Percentiles rank a stretch among this genome's conserved stretches.
These are phyloP conservation scores for Ophiostoma sp. DNA, from an alignment of 2,329 filamentous ascomycete species.

Conservation along the genomic window DNA sequence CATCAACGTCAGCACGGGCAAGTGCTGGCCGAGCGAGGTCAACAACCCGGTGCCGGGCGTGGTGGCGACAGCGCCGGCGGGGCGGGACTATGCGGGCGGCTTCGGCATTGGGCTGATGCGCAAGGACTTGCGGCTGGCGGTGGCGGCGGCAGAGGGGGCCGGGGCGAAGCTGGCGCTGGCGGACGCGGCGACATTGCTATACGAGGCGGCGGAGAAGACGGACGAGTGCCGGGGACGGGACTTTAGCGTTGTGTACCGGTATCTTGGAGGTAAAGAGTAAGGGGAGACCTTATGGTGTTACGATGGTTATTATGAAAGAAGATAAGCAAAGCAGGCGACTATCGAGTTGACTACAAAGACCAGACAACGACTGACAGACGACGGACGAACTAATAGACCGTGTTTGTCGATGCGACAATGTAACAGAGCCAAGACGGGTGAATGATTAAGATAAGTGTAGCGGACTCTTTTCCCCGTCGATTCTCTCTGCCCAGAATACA, in stretches of 20 bases:
- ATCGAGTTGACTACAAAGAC: not conserved
- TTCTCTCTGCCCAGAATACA: no score
- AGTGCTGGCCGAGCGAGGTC: slow-evolving; percentile 90
- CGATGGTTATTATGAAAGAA: not conserved
- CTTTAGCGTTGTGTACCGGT: slow-evolving; percentile 77
- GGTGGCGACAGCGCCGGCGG: slow-evolving; percentile 67
- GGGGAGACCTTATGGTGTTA: not conserved
- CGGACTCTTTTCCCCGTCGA: no score
- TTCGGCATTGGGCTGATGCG: slow-evolving; percentile 75
- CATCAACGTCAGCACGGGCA: slow-evolving; percentile 91
- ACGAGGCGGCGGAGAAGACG: slow-evolving; percentile 58
- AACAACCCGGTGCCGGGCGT: slow-evolving; percentile 91
- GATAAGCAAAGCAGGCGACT: not conserved
- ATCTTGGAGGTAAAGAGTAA: slow-evolving; percentile 39
- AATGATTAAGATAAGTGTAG: no score
- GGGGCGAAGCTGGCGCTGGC: slow-evolving; percentile 62
- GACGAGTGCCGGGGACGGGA: slow-evolving; percentile 64
- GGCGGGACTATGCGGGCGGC: slow-evolving; percentile 68
- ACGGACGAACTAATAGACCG: not conserved
- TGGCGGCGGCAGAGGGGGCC: slow-evolving; percentile 64
- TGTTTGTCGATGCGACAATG: slow-evolving; percentile 1
- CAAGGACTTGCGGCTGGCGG: slow-evolving; percentile 70
- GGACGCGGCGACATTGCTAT: slow-evolving; percentile 58
- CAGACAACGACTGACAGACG: not conserved
- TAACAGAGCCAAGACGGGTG: not conserved